Evolutionary conservation across 805 yeast species (phyloP), one percentile per base, ranked within the genome.

Genomic region (Schizosaccharomyces japonicus): DNA sequence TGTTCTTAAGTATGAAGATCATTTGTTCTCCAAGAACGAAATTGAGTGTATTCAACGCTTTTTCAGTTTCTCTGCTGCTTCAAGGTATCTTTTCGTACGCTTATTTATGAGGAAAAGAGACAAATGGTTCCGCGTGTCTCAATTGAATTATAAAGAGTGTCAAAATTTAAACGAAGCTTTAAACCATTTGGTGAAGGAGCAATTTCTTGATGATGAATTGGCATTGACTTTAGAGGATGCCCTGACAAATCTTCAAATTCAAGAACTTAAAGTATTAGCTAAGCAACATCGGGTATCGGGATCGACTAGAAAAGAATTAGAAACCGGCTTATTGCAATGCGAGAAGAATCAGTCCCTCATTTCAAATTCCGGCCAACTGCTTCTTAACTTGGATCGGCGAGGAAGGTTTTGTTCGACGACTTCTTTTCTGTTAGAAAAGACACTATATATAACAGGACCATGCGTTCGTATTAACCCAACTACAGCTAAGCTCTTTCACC

Each of bases 21-120:
- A 50, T 28, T 47, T 53, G 7, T 52, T 53, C 27, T 25, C 47
- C 19, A 48, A 48, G 11, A 21, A 47, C 8, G 55, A 53, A 49
- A 28, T 42, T 21, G 23, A n/a, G 13, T 10, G 48, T 3, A 47
- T 53, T 13, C 49, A 53, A 6, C 15, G 30, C 15, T 53, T 53
- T 42, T 29, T 39, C 27, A 29, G 17, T 4, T 48, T 53, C 2
- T 33, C 45, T 17, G 51, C 44, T 10, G 51, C 50, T n/a, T 27
- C 50, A 17, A 47, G 48, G 34, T 50, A 49, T 19, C 48, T 53
- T 3, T 53, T 49, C 32, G 55, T 49, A 7, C 30, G 55, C 8
- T 47, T 53, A 6, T 52, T 52, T 39, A 39, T 52, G 39, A 44
- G 55, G 6, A 49, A 49, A 19, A 36, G 50, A 17, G 39, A 47